These are phyloP conservation scores for Xylariaceae sp. DNA, from an alignment of 2,329 filamentous ascomycete genomes.

Conservation along the genomic window DNA sequence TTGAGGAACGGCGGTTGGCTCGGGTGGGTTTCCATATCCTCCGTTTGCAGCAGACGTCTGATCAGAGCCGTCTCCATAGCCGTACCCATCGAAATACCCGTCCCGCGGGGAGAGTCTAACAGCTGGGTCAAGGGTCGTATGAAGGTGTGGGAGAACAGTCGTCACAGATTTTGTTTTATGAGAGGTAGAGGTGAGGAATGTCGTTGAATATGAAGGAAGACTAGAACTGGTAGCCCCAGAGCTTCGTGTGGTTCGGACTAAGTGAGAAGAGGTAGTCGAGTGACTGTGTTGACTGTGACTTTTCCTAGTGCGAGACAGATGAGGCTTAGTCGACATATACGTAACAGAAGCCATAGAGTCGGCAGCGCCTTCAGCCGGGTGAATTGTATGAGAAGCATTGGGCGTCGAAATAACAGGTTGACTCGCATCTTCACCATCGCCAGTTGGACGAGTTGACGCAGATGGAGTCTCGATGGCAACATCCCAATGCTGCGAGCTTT, in stretches of 20 bases:
- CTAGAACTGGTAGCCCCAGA: no score
- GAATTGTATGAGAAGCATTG: background rate
- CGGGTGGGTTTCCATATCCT: slow-evolving; percentile 18
- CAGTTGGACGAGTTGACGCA: slow-evolving; percentile 1
- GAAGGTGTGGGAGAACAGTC: background rate
- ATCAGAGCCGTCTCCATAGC: slow-evolving; percentile 9
- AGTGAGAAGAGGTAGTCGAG: no score
- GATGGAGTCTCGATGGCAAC: background rate
- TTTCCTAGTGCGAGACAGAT: no score
- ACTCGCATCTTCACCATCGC: slow-evolving; percentile 5
- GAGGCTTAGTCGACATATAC: no score
- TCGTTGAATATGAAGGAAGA: background rate
- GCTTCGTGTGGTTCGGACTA: no score
- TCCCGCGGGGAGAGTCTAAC: slow-evolving; percentile 8
- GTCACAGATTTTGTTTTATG: background rate
- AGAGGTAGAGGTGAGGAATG: background rate
- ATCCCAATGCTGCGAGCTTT: slow-evolving; percentile 2
- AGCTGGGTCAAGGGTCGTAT: background rate
- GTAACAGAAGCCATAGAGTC: background rate
- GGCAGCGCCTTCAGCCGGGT: background rate
- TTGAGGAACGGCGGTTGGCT: slow-evolving; percentile 10
- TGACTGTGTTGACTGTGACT: no score
- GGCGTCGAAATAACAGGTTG: background rate
- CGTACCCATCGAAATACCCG: slow-evolving; percentile 20
- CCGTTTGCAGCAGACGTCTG: slow-evolving; percentile 9